phyloP scores from a whole-genome alignment of 805 yeast genomes.

The Metschnikowia similis region DNA sequence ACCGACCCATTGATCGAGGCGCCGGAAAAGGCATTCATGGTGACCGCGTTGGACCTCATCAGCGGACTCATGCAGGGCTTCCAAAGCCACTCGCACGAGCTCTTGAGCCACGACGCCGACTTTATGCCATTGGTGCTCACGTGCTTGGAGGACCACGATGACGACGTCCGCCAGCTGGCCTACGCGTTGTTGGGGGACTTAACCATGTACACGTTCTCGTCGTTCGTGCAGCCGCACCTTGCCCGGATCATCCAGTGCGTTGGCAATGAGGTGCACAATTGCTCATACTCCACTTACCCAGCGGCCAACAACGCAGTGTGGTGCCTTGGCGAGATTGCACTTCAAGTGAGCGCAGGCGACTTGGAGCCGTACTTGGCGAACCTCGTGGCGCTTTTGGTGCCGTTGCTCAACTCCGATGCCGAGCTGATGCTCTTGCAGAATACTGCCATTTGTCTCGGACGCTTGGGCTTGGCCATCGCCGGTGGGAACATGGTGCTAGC shows the following conservation, averaged over 20 bases:
- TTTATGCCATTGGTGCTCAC: conserved; percentile 60
- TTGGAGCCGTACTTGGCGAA: conserved; percentile 51
- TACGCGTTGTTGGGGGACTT: conserved; percentile 90
- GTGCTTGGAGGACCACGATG: conserved; percentile 69
- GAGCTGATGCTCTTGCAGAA: conserved; percentile 74
- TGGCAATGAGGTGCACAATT: conserved; percentile 59
- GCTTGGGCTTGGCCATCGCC: conserved; percentile 56
- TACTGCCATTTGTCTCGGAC: conserved; percentile 84
- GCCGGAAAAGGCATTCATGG: conserved; percentile 87
- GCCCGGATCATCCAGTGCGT: conserved; percentile 59
- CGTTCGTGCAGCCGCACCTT: conserved; percentile 44
- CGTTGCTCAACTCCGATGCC: conserved; percentile 54
- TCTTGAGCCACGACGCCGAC: conserved; percentile 32
- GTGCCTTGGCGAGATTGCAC: conserved; percentile 85
- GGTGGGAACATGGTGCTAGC: conserved; percentile 49
- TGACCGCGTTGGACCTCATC: conserved; percentile 82
- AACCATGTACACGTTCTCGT: conserved; percentile 53
- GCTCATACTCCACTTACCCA: conserved; percentile 48
- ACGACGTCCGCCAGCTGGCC: conserved; percentile 91
- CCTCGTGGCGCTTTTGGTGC: conserved; percentile 53
- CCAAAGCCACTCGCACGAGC: conserved; percentile 54
- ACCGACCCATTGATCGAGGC: conserved; percentile 64
- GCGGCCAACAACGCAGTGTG: conserved; percentile 88
- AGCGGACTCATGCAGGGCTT: conserved; percentile 94
- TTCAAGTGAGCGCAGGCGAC: conserved; percentile 47